A percentile compares a stretch with the other conserved stretches of the same genome.
phyloP scores from a whole-genome alignment of 306 rosid genomes.

The Malus orientalis region DNA sequence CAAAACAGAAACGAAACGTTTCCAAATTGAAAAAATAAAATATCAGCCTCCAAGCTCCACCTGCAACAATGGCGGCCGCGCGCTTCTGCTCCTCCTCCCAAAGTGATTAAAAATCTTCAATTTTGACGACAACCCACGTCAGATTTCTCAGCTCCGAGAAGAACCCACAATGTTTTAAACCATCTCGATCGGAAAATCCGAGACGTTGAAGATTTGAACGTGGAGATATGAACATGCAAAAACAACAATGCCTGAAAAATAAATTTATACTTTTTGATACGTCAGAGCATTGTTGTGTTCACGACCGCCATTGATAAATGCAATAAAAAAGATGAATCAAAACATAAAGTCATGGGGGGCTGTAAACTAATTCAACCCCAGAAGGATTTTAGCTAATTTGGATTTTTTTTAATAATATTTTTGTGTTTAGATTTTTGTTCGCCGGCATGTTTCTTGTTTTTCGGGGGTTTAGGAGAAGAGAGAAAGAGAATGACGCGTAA shows the following conservation, averaged over 20 bases:
- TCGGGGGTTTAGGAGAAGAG: slow-evolving; percentile 32
- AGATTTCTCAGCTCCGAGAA: not conserved
- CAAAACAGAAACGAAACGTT: not conserved
- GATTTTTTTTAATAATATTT: not conserved
- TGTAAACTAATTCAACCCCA: not conserved
- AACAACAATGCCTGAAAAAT: not conserved
- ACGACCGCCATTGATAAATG: not conserved
- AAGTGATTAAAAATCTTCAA: not conserved
- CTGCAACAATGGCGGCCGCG: slow-evolving; percentile 10
- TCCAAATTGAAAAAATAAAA: not conserved
- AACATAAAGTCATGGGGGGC: slow-evolving; percentile 26
- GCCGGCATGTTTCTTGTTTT: slow-evolving; percentile 20
- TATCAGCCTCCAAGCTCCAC: slow-evolving; percentile 1
- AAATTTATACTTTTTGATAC: not conserved
- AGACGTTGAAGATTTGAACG: slow-evolving; percentile 13
- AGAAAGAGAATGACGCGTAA: slow-evolving; percentile 26
- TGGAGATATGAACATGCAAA: not conserved
- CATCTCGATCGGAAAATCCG: slow-evolving; percentile 15
- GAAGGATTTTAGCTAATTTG: not conserved
- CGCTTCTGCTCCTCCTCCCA: not conserved
- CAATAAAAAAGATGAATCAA: not conserved
- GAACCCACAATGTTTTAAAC: slow-evolving; percentile 9
- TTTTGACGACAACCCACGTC: not conserved
- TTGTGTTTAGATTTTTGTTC: not conserved
- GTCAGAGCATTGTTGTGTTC: not conserved